These are phyloP conservation scores for Castanea crenata DNA, from an alignment of 306 rosid species.

Conservation along the genomic window DNA sequence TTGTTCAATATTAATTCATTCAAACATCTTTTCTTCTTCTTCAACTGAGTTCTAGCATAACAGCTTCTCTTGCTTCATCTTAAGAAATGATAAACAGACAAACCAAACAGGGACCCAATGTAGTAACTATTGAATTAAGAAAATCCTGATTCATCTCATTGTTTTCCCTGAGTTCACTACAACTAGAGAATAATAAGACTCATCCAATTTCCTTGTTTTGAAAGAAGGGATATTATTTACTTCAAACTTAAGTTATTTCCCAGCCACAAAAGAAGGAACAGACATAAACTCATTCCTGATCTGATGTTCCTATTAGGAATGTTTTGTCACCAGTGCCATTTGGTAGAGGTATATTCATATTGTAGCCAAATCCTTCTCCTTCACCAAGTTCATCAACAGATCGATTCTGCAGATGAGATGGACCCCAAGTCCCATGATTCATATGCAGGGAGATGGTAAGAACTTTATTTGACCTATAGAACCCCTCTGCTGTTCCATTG, in stretches of 20 bases:
- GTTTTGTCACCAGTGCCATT: constrained; percentile 72
- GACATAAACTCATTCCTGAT: not conserved
- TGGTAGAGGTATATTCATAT: constrained; percentile 86
- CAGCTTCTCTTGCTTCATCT: not conserved
- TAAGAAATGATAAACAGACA: not conserved
- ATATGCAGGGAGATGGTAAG: constrained; percentile 87
- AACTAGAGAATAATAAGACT: not conserved
- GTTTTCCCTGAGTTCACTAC: not conserved
- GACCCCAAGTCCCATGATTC: constrained; percentile 97
- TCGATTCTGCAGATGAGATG: constrained; percentile 77
- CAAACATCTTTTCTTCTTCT: not conserved
- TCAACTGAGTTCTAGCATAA: not conserved
- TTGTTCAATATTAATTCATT: not conserved
- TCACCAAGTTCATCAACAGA: constrained; percentile 73
- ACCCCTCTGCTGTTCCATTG: constrained; percentile 92
- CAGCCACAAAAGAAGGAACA: not conserved
- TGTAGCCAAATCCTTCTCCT: constrained; percentile 76
- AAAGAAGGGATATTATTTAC: not conserved
- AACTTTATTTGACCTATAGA: constrained; percentile 69
- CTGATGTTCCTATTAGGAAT: not conserved
- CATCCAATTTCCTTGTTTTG: not conserved
- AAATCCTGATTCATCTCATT: not conserved
- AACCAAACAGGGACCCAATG: not conserved
- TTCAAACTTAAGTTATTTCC: not conserved
- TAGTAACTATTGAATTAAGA: not conserved